These are phyloP conservation scores for Suillus brevipes DNA, from an alignment of 768 basidiomycete genomes.

Conservation along the genomic window DNA sequence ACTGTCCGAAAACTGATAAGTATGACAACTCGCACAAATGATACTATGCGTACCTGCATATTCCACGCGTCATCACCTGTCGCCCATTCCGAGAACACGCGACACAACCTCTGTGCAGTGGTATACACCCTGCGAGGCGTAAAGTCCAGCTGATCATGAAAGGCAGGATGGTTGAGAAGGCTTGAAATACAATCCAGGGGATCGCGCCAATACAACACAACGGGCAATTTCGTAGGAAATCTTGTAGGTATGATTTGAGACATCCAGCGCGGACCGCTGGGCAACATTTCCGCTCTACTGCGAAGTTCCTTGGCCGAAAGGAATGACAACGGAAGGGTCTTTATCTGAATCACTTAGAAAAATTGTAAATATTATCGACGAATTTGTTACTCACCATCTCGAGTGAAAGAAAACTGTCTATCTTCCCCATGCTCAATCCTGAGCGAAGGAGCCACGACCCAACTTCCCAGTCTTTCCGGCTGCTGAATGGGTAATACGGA, in stretches of 20 bases:
- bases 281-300: slow-evolving; percentile 19
- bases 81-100: slow-evolving; percentile 25
- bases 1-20: slow-evolving; percentile 8
- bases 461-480: not conserved
- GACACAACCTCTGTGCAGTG: slow-evolving; percentile 7
- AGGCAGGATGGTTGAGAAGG: slow-evolving; percentile 23
- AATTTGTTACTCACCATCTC: not conserved
- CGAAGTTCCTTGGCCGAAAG: slow-evolving; percentile 26
- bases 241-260: slow-evolving; percentile 9
- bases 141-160: slow-evolving; percentile 21
- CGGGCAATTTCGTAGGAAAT: slow-evolving; percentile 21
- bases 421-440: slow-evolving; percentile 31
- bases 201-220: slow-evolving; percentile 28
- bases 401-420: slow-evolving; percentile 30
- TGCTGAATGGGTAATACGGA: not conserved
- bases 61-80: slow-evolving; percentile 11
- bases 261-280: slow-evolving; percentile 24
- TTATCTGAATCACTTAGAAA: not conserved
- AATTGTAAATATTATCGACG: not conserved
- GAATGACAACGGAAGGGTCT: slow-evolving; percentile 21
- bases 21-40: not conserved
- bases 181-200: slow-evolving; percentile 24
- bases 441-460: slow-evolving; percentile 3
- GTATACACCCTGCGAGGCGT: slow-evolving; percentile 19
- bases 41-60: slow-evolving; percentile 19